Base-by-base conservation (phyloP, 495 filamentous ascomycete species). In the Penicillium coffeae region DNA sequence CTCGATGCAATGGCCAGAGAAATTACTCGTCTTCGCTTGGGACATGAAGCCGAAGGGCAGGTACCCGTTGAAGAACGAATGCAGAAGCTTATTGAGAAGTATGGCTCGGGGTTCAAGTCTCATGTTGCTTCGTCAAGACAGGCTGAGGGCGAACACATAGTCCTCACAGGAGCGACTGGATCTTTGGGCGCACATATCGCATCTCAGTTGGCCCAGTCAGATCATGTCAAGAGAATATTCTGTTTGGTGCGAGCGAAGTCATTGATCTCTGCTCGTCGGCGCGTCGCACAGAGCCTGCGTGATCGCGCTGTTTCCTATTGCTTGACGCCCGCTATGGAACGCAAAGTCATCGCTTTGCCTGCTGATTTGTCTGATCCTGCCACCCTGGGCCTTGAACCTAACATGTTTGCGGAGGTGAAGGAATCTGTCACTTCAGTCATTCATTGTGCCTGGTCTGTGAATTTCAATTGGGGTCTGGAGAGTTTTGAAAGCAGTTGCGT, bases 371-470 rank as follows among this genome's bases (percentile, higher is more conserved):
- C 65, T 3, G 56, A 72, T 12, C 37, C 66, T 4, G 36, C 16
- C 16, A 50, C 46, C 7, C 64, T 86, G 3, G 80, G 81, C 12
- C 64, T 85, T 0, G 46, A 58, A 15, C 20, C 51, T 0, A 38
- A 55, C 0, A 56, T 48, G 12, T 76, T 78, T 49, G 48, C 60
- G 1, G 42, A 58, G 0, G 55, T 86, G 1, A 63, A 58, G 2
- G 55, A 55, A 3, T 63, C 66, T 42, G 64, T 69, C 1, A 81
- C 77, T 3, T 52, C 68, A 0, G 65, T 85, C 20, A 75, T 85
- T 41, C 85, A 87, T 60, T 73, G 77, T n/a, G 85, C 83, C 30
- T 88, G 85, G 85, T 76, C 80, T 4, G 85, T 87, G 20, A 86
- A 87, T 60, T 88, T 87, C 72, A 84, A 79, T 49, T 67, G 81